phyloP scores from a whole-genome alignment of 768 basidiomycete species.

The Lyophyllum semitale region DNA sequence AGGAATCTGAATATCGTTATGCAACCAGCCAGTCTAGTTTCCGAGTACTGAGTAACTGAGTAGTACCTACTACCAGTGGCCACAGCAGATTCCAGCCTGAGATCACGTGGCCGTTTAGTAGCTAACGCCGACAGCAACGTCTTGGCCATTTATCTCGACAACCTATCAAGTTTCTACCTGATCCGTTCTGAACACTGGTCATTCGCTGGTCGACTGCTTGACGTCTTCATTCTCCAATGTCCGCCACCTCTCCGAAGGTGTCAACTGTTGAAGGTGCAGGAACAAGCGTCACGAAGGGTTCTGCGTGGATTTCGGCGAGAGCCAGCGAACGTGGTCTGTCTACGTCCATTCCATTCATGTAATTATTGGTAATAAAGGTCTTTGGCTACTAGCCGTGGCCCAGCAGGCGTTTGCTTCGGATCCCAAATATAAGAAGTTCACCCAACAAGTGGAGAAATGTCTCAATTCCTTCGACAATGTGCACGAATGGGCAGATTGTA shows the following conservation, averaged over 20 bases:
- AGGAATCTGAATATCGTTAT: too few species aligned
- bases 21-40: too few species aligned
- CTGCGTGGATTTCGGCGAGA: slow-evolving; percentile 41
- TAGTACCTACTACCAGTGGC: too few species aligned
- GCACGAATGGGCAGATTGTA: slow-evolving; percentile 99
- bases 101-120: slow-evolving; percentile 15
- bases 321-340: slow-evolving; percentile 54
- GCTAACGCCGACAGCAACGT: neutral
- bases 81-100: slow-evolving; percentile 7
- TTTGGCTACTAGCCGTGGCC: slow-evolving; percentile 42
- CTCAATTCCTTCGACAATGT: slow-evolving; percentile 93
- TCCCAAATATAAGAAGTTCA: slow-evolving; percentile 93
- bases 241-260: slow-evolving; percentile 24
- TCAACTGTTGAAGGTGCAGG: slow-evolving; percentile 34
- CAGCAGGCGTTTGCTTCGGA: slow-evolving; percentile 70
- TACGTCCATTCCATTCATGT: slow-evolving; percentile 4
- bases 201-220: slow-evolving; percentile 19
- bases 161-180: slow-evolving; percentile 8
- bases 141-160: neutral
- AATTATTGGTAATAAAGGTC: neutral
- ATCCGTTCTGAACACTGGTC: slow-evolving; percentile 8
- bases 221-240: slow-evolving; percentile 11
- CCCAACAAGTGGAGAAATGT: slow-evolving; percentile 89
- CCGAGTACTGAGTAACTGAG: too few species aligned
- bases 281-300: slow-evolving; percentile 37